Evolutionary conservation across 2,329 filamentous ascomycete genomes (phyloP).

Genomic region (Cyphellophora attinorum): DNA sequence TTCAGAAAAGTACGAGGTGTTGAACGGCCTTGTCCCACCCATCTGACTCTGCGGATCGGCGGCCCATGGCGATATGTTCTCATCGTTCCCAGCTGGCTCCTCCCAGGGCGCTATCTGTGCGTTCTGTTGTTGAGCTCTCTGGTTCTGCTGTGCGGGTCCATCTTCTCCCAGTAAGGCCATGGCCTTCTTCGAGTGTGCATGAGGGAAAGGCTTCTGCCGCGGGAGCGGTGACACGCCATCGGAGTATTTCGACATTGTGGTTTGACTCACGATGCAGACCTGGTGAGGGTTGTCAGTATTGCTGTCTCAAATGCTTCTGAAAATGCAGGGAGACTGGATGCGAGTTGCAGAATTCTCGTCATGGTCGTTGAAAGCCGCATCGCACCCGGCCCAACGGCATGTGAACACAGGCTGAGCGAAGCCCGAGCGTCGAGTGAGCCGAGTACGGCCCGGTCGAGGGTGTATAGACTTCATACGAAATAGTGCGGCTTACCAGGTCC

Average conservation of each 20-base stretch:
- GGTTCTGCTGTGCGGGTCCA: slow-evolving; percentile 13
- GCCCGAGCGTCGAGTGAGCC: too few relatives aligned
- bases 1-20: slow-evolving; percentile 15
- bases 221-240: background rate
- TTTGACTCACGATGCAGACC: too few relatives aligned
- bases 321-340: too few relatives aligned
- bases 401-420: too few relatives aligned
- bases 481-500: too few relatives aligned
- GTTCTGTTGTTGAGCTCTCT: slow-evolving; percentile 14
- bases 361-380: too few relatives aligned
- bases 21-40: slow-evolving; percentile 13
- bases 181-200: slow-evolving; percentile 4
- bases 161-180: slow-evolving; percentile 13
- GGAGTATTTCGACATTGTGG: background rate
- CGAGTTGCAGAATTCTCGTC: too few relatives aligned
- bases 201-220: slow-evolving; percentile 1
- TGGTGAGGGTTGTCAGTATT: too few relatives aligned
- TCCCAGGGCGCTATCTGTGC: slow-evolving; percentile 23
- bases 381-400: too few relatives aligned
- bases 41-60: slow-evolving; percentile 17
- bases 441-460: too few relatives aligned
- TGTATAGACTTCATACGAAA: too few relatives aligned
- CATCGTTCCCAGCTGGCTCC: slow-evolving; percentile 17
- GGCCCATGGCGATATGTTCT: slow-evolving; percentile 22
- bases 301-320: too few relatives aligned